Conservation (phyloP, 1,284 basidiomycete species). For the Ganoderma sinense region DNA sequence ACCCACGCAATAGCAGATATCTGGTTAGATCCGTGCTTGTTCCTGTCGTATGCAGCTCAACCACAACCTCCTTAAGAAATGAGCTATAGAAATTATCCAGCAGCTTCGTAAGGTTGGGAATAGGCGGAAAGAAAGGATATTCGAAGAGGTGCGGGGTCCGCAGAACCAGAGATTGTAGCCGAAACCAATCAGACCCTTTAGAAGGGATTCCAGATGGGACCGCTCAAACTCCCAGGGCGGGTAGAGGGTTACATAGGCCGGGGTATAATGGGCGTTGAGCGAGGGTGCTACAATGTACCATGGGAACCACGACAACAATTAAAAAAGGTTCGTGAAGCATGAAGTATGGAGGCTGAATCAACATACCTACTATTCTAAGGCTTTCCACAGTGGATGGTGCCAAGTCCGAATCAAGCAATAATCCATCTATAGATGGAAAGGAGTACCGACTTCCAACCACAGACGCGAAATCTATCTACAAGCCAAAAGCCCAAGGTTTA, state of each 20-base stretch:
- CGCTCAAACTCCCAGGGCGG: background rate
- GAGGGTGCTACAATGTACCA: background rate
- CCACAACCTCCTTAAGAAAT: background rate
- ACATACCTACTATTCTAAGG: background rate
- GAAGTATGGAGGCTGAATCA: no score
- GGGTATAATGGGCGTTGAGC: no score
- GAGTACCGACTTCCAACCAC: background rate
- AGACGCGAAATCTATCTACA: background rate
- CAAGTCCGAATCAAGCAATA: background rate
- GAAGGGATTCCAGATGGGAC: background rate
- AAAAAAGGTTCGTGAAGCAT: no score
- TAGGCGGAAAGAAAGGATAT: background rate
- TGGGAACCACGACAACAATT: background rate
- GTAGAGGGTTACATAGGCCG: no score
- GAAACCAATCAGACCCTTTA: background rate
- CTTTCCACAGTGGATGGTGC: background rate
- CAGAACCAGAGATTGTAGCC: background rate
- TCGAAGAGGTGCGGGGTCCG: background rate
- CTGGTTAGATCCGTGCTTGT: background rate
- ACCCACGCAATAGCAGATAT: background rate
- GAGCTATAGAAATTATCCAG: background rate
- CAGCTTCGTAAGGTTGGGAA: background rate
- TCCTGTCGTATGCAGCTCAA: background rate
- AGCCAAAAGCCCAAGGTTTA: no score
- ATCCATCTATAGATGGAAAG: background rate